Base-by-base conservation (phyloP, 768 basidiomycete genomes). In the Hypholoma sublateritium region DNA sequence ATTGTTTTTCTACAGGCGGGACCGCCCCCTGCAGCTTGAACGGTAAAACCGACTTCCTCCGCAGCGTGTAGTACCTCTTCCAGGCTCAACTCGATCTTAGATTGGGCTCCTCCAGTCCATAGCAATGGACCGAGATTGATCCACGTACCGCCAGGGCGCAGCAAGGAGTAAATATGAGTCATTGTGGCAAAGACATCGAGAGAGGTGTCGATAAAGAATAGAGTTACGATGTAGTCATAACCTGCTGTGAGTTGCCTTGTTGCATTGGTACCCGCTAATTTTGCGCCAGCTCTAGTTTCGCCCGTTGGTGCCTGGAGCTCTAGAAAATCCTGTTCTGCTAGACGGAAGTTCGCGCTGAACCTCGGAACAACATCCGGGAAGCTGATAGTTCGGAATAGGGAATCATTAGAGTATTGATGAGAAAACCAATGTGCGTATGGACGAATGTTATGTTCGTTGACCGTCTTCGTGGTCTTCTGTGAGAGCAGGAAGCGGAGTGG, bases 371-470 rank as follows among this genome's bases (percentile, higher is more conserved):
- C 77, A 64, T 90, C 87, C 0, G 88, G 88, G 62, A 89, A 86
- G 0, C 65, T 57, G 50, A 88, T 72, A 3, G 65, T 32, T 16
- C 86, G 82, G 64, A 88, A 84, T 2, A 85, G 65, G 11, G 77
- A 67, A 13, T 74, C 73, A 13, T 73, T 74, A 22, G 73, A 73
- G 12, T 80, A 76, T 61, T 88, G 85, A 65, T 90, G 87, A 16
- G 87, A 88, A 69, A 86, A 88, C 81, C 84, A 86, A 61, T 87
- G 81, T 0, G 83, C 75, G 62, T 82, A 88, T 0, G 88, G 88
- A 42, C 80, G 77, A 5, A 89, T 55, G 8, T 62, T 67, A 66
- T 88, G 85, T 63, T 86, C 74, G 48, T 82, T 66, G 1, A 66
- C 46, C 6, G 53, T 36, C 1, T 70, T 67, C 0, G 85, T 83